Conservation (phyloP, 192 early-diverging fungal genomes). For the Coemansia sp. region DNA sequence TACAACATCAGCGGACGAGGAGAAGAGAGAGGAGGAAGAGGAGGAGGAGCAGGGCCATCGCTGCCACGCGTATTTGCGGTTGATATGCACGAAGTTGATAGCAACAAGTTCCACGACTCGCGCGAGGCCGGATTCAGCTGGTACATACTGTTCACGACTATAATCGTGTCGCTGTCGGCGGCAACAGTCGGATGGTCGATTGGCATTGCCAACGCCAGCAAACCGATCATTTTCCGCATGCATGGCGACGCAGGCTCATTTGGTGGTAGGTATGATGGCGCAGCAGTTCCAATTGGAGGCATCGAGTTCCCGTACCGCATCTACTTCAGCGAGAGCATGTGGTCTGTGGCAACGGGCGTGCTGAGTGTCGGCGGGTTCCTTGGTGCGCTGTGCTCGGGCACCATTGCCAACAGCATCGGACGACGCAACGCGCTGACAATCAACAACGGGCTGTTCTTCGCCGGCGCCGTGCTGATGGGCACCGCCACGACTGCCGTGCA, state of each 20-base stretch:
- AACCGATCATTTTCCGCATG: constrained; percentile 34
- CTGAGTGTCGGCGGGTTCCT: constrained; percentile 63
- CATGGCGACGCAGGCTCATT: constrained; percentile 7
- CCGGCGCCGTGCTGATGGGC: constrained; percentile 65
- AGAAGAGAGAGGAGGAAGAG: not conserved
- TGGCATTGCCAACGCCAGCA: constrained; percentile 40
- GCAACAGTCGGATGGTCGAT: constrained; percentile 42
- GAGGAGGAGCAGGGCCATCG: not conserved
- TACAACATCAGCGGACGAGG: not conserved
- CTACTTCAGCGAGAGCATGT: constrained; percentile 33
- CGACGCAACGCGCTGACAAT: constrained; percentile 64
- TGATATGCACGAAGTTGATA: constrained; percentile 42
- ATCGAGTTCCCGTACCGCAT: constrained; percentile 33
- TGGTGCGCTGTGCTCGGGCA: constrained; percentile 60
- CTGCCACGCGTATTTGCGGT: constrained; percentile 45
- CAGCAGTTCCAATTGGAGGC: not conserved
- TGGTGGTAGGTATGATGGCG: not conserved
- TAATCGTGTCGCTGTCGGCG: constrained; percentile 44
- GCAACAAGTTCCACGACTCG: constrained; percentile 50
- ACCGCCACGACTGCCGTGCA: constrained; percentile 59
- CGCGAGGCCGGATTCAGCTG: constrained; percentile 45
- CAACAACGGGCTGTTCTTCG: constrained; percentile 66
- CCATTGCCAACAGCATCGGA: constrained; percentile 58
- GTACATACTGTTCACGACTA: constrained; percentile 36
- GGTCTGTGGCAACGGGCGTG: constrained; percentile 56